Percentiles rank a stretch among this genome's conserved stretches.
phyloP scores from a whole-genome alignment of 2,329 filamentous ascomycete genomes.

The Allantophomopsis lycopodina region DNA sequence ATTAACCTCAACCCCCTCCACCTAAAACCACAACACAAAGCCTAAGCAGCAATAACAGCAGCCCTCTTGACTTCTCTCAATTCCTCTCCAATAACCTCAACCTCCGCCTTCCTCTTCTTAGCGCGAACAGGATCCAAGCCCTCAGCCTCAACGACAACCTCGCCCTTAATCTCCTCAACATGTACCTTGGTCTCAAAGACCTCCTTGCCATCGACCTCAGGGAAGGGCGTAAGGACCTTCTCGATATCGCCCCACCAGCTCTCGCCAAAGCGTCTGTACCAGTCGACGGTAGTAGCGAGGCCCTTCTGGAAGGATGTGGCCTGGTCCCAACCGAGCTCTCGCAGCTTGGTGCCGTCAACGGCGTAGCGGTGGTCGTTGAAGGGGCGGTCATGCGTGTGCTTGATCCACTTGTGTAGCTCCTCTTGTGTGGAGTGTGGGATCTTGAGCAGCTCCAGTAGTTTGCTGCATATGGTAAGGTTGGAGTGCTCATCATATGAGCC shows the following conservation, averaged over 20 bases:
- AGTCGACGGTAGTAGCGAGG: conserved; percentile 49
- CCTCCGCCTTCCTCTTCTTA: neutral
- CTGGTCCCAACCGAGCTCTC: conserved; percentile 55
- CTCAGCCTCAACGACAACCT: conserved; percentile 12
- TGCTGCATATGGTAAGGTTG: conserved; percentile 54
- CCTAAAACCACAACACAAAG: too few relatives aligned
- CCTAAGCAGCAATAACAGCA: too few relatives aligned
- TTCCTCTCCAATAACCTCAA: neutral
- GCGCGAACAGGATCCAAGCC: too few relatives aligned
- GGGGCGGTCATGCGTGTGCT: conserved; percentile 64
- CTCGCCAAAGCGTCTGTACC: conserved; percentile 55
- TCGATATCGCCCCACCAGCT: conserved; percentile 61
- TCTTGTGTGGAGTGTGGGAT: conserved; percentile 34
- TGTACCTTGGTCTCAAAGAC: conserved; percentile 18
- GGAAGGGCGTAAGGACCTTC: conserved; percentile 55
- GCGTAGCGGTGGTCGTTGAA: conserved; percentile 68
- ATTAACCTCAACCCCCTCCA: too few relatives aligned
- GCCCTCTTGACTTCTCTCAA: too few relatives aligned
- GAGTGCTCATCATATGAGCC: conserved; percentile 67
- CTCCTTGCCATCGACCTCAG: conserved; percentile 43
- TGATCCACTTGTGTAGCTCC: conserved; percentile 50
- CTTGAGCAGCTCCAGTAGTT: conserved; percentile 48
- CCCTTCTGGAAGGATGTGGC: conserved; percentile 51
- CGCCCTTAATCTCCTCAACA: conserved; percentile 5
- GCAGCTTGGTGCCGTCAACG: conserved; percentile 55